phyloP scores from a whole-genome alignment of 164 flowering plant genomes.

The Protea cynaroides region DNA sequence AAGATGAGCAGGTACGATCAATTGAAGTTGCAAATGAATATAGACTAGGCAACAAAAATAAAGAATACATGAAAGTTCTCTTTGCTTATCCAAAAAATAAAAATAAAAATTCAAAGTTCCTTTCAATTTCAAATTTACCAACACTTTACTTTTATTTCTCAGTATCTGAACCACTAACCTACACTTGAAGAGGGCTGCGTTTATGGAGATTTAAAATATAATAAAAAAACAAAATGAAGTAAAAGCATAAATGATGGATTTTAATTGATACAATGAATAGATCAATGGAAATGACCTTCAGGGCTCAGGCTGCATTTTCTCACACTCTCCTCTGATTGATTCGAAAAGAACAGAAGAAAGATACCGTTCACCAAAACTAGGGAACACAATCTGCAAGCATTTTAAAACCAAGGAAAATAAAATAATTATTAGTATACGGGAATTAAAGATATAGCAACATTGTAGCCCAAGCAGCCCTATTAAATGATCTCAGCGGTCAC shows the following conservation, averaged over 20 bases:
- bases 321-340: conserved; percentile 85
- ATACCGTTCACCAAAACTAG: conserved; percentile 89
- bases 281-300: conserved; percentile 13
- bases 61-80: not conserved
- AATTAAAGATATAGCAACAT: not conserved
- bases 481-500: not conserved
- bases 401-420: not conserved
- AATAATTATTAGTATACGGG: not conserved
- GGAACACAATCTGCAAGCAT: conserved; percentile 72
- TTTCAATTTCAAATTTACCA: no score
- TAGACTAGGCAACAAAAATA: no score
- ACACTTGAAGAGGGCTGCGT: not conserved
- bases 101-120: no score
- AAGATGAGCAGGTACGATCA: no score
- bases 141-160: not conserved
- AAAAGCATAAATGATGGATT: not conserved
- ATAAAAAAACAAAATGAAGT: not conserved
- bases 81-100: no score
- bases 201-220: not conserved
- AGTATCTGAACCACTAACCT: not conserved
- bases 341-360: conserved; percentile 82
- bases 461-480: not conserved
- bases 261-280: not conserved
- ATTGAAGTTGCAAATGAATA: no score
- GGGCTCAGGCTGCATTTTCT: conserved; percentile 76